Conservation (phyloP, 345 rosid species). For the Salix dunnii region DNA sequence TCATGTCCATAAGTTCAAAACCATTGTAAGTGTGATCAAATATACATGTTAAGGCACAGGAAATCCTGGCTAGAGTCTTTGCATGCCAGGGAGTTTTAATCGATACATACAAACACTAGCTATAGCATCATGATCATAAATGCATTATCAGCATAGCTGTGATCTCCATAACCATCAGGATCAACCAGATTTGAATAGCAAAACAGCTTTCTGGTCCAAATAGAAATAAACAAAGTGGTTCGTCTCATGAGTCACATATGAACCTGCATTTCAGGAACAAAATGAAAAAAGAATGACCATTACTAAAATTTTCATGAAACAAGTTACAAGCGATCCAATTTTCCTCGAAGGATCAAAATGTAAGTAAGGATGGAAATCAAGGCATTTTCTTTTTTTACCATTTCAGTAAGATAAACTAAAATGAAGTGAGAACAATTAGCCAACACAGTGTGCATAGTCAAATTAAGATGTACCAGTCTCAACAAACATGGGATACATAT, state of each 20-base stretch:
- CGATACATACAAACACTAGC: conserved; percentile 35
- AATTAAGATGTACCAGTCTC: background rate
- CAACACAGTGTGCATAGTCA: no score
- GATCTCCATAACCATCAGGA: background rate
- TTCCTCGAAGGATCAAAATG: background rate
- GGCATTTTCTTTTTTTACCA: background rate
- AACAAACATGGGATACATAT: background rate
- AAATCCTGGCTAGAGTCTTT: conserved; percentile 22
- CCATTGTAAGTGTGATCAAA: conserved; percentile 20
- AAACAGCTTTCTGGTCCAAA: conserved; percentile 85
- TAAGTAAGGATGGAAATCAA: no score
- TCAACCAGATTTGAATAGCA: conserved; percentile 90
- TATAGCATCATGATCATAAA: conserved; percentile 13
- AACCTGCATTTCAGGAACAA: conserved; percentile 44
- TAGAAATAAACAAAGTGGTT: conserved; percentile 94
- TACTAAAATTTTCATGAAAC: background rate
- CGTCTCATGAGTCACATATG: conserved; percentile 96
- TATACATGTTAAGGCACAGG: conserved; percentile 34
- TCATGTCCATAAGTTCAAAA: conserved; percentile 16
- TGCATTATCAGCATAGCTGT: conserved; percentile 4
- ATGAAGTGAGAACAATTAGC: background rate
- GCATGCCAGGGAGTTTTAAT: conserved; percentile 14
- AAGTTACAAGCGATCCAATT: background rate
- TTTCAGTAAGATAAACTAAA: background rate
- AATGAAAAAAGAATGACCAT: background rate